These are phyloP conservation scores for Cladosporium sp. DNA, from an alignment of 2,329 filamentous ascomycete genomes.

Conservation along the genomic window DNA sequence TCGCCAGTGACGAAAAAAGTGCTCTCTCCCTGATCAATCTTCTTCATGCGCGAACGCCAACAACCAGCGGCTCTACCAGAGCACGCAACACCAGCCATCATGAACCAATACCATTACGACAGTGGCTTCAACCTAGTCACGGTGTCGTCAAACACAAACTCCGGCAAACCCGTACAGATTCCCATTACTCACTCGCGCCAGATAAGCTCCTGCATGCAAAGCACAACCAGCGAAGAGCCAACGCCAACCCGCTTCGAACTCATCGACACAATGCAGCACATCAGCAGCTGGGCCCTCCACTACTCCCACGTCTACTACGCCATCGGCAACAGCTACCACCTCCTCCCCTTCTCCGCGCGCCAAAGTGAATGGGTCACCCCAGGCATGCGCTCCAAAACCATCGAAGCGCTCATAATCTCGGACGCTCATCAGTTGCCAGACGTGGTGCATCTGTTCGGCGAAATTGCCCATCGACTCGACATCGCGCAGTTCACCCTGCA, in stretches of 20 bases:
- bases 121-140: too few relatives aligned
- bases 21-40: too few relatives aligned
- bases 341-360: not conserved
- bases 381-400: not conserved
- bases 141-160: too few relatives aligned
- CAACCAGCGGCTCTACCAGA: too few relatives aligned
- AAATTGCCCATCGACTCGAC: not conserved
- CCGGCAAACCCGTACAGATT: too few relatives aligned
- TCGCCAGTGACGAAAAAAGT: too few relatives aligned
- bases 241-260: not conserved
- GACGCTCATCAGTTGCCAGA: slow-evolving; percentile 3
- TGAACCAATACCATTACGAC: too few relatives aligned
- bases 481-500: not conserved
- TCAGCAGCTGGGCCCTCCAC: not conserved
- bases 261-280: not conserved
- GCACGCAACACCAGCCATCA: too few relatives aligned
- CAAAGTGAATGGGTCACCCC: not conserved
- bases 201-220: too few relatives aligned
- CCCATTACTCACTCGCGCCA: too few relatives aligned
- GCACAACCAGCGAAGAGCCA: too few relatives aligned
- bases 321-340: slow-evolving; percentile 4
- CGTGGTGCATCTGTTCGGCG: slow-evolving; percentile 4
- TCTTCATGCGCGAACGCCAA: too few relatives aligned
- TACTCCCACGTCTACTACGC: slow-evolving; percentile 4
- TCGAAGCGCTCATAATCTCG: not conserved